A percentile compares a stretch with the other conserved stretches of the same genome.
These are phyloP conservation scores for Penicillium sp. DNA, from an alignment of 2,329 filamentous ascomycete species.

Conservation along the genomic window DNA sequence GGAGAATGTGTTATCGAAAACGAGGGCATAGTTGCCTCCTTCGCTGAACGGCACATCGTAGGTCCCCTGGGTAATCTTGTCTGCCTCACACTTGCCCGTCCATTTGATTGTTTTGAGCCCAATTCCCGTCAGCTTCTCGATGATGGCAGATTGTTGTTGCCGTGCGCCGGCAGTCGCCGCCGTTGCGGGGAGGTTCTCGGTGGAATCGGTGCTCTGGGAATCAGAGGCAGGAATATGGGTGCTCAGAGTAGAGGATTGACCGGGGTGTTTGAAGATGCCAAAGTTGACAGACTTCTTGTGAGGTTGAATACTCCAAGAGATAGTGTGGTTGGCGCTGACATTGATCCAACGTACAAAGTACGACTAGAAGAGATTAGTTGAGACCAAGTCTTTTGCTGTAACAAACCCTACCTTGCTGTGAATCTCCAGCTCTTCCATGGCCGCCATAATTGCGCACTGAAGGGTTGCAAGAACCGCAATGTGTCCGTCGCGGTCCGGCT, in stretches of 20 bases:
- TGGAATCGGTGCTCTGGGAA: constrained; percentile 41
- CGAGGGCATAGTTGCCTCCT: constrained; percentile 90
- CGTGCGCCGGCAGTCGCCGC: constrained; percentile 45
- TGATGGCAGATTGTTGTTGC: constrained; percentile 69
- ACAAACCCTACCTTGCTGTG: constrained; percentile 77
- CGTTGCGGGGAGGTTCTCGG: constrained; percentile 36
- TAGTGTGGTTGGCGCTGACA: constrained; percentile 83
- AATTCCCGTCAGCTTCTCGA: constrained; percentile 63
- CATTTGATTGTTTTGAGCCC: constrained; percentile 68
- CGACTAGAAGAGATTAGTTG: constrained; percentile 52
- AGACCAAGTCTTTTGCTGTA: not conserved
- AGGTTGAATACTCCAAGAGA: constrained; percentile 96
- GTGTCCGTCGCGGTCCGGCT: constrained; percentile 18
- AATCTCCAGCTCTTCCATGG: constrained; percentile 94
- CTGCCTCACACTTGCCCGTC: constrained; percentile 93
- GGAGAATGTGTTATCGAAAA: constrained; percentile 98
- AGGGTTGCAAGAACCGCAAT: constrained; percentile 3
- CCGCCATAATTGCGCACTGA: constrained; percentile 64
- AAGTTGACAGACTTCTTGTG: constrained; percentile 99
- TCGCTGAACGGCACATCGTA: constrained; percentile 73
- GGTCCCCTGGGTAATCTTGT: constrained; percentile 88
- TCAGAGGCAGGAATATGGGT: constrained; percentile 46
- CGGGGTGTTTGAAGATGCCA: constrained; percentile 95
- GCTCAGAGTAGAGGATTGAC: constrained; percentile 58
- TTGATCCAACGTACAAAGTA: constrained; percentile 98